Conservation (phyloP, 2,329 filamentous ascomycete genomes). For the Zopfia rhizophila region DNA sequence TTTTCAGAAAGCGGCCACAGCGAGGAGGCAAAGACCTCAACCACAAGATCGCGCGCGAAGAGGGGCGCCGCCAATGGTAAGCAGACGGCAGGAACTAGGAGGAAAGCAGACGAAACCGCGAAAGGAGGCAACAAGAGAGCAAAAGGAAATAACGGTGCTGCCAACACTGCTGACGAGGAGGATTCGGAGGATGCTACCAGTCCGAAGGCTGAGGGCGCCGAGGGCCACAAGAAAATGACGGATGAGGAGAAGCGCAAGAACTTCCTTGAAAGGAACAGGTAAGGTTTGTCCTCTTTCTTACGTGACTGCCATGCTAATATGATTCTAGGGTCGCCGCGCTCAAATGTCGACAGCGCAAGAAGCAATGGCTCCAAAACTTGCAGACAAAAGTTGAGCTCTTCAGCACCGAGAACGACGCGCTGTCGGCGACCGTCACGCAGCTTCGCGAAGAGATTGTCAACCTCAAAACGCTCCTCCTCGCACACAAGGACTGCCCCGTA, state of each 20-base stretch:
- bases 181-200: slow-evolving; percentile 55
- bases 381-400: slow-evolving; percentile 96
- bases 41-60: slow-evolving; percentile 45
- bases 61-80: slow-evolving; percentile 50
- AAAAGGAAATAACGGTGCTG: slow-evolving; percentile 66
- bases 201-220: slow-evolving; percentile 52
- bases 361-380: slow-evolving; percentile 96
- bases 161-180: slow-evolving; percentile 58
- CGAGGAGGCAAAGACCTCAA: slow-evolving; percentile 68
- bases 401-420: slow-evolving; percentile 87
- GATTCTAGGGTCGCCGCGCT: slow-evolving; percentile 83
- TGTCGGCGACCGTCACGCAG: slow-evolving; percentile 84
- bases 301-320: slow-evolving; percentile 32
- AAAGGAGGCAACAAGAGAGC: slow-evolving; percentile 79
- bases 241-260: slow-evolving; percentile 99
- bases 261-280: slow-evolving; percentile 96
- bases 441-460: slow-evolving; percentile 94
- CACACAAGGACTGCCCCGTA: slow-evolving; percentile 96
- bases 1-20: slow-evolving; percentile 78
- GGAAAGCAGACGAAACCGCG: slow-evolving; percentile 79
- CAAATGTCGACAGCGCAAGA: slow-evolving; percentile 97
- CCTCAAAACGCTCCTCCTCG: slow-evolving; percentile 89
- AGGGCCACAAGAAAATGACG: slow-evolving; percentile 86
- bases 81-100: slow-evolving; percentile 59
- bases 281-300: slow-evolving; percentile 50